phyloP scores from a whole-genome alignment of 352 stramenopile genomes.

The Globisporangium carolinianum region DNA sequence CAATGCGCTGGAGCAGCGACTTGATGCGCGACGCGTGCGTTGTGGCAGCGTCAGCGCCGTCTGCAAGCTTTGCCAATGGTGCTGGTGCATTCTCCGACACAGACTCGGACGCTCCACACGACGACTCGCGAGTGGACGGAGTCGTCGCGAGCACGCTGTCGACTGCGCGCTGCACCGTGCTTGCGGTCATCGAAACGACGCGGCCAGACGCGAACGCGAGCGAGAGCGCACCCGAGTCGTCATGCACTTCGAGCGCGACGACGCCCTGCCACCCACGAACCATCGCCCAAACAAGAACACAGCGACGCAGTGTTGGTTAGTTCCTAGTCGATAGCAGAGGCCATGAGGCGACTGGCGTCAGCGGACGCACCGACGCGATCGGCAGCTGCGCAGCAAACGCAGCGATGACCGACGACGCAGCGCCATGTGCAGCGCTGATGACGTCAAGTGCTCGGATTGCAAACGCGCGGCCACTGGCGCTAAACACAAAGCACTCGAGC shows the following conservation, averaged over 20 bases:
- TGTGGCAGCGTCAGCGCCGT: background rate
- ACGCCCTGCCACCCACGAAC: slow-evolving; percentile 17
- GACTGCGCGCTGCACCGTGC: slow-evolving; percentile 14
- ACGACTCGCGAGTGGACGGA: too few relatives aligned
- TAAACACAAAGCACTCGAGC: slow-evolving; percentile 28
- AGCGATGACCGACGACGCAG: background rate
- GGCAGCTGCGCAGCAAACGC: slow-evolving; percentile 20
- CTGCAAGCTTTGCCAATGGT: too few relatives aligned
- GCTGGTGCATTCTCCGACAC: too few relatives aligned
- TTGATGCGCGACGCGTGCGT: slow-evolving; percentile 16
- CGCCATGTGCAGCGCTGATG: background rate
- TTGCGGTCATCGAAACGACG: slow-evolving; percentile 19
- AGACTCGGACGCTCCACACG: too few relatives aligned
- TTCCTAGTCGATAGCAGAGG: background rate
- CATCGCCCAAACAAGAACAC: background rate
- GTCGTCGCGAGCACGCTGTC: slow-evolving; percentile 11
- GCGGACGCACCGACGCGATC: slow-evolving; percentile 18
- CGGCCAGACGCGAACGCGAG: slow-evolving; percentile 31
- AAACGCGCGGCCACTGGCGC: slow-evolving; percentile 18
- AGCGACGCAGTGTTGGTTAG: background rate
- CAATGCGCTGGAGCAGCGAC: slow-evolving; percentile 30
- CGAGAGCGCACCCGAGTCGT: slow-evolving; percentile 13
- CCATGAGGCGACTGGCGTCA: background rate
- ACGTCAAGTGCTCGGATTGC: slow-evolving; percentile 15
- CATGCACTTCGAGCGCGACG: slow-evolving; percentile 19